Conservation (phyloP, 345 rosid genomes). For the Salix dunnii region DNA sequence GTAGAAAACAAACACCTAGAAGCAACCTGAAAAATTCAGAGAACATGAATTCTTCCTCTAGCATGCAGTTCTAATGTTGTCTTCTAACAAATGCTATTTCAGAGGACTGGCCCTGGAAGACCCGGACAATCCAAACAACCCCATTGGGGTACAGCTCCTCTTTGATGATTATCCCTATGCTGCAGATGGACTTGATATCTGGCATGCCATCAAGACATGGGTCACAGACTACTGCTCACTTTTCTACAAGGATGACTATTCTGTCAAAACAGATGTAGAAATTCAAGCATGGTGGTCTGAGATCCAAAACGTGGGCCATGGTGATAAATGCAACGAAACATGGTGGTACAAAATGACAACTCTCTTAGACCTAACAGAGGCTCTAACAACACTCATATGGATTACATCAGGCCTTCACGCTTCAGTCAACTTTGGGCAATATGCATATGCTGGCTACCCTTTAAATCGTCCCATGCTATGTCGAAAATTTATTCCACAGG, state of each 20-base stretch:
- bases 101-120: slow-evolving; percentile 51
- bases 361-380: slow-evolving; percentile 29
- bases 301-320: slow-evolving; percentile 49
- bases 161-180: slow-evolving; percentile 62
- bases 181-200: slow-evolving; percentile 56
- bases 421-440: slow-evolving; percentile 54
- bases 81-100: slow-evolving; percentile 16
- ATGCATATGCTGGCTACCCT: slow-evolving; percentile 55
- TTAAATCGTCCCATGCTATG: slow-evolving; percentile 47
- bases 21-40: not conserved
- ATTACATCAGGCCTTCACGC: slow-evolving; percentile 58
- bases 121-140: slow-evolving; percentile 25
- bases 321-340: slow-evolving; percentile 41
- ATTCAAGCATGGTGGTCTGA: slow-evolving; percentile 70
- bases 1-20: not conserved
- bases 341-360: slow-evolving; percentile 50
- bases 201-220: slow-evolving; percentile 53
- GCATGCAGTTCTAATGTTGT: not conserved
- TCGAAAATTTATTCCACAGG: slow-evolving; percentile 42
- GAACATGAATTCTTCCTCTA: not conserved
- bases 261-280: slow-evolving; percentile 43
- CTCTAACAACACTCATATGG: slow-evolving; percentile 60
- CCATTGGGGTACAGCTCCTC: slow-evolving; percentile 41
- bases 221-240: slow-evolving; percentile 45
- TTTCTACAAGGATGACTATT: slow-evolving; percentile 45